Evolutionary conservation across 805 yeast species (phyloP), one percentile per base, ranked within the genome.

Genomic region (Hanseniaspora singularis): DNA sequence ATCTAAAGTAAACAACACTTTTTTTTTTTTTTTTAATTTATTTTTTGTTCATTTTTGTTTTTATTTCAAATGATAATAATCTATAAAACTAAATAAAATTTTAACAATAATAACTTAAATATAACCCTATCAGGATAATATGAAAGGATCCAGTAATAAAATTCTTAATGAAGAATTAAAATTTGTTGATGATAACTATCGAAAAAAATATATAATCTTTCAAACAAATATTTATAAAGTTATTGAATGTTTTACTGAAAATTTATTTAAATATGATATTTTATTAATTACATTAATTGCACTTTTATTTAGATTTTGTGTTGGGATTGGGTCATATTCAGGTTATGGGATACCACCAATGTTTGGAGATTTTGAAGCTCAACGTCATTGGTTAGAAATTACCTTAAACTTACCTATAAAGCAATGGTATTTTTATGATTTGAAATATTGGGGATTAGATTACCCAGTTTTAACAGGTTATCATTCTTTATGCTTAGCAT

Each of bases 321-420:
- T 89, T 19, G 95, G 96, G 0, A 67, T 88, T 31, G 98, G 97
- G 0, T 72, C 86, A 4, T 88, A 76, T 58, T 85, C 95, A 19
- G 98, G 98, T 0, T 60, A 62, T 51, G 64, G 64, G 8, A 65
- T 69, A 1, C 77, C 82, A 8, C 97, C 97, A 4, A 75, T 85
- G 75, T 77, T 68, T 66, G 98, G 98, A 6, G 98, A 92, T 60
- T 89, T 92, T 57, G 98, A 92, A 62, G 97, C 97, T 0, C 98
- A 92, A 62, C 73, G 98, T 53, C 98, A 89, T 62, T 92, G 98
- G 98, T 72, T 92, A 74, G 98, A 92, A 60, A 68, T 89, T 45
- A 89, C 97, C 0, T 76, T 70, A 33, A 76, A 78, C 54, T 61
- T 88, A 40, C 92, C 95, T 0, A 62, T 85, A 1, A 62, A 66